phyloP scores from a whole-genome alignment of 2,329 filamentous ascomycete genomes.

The Gaeumannomyces sp. region DNA sequence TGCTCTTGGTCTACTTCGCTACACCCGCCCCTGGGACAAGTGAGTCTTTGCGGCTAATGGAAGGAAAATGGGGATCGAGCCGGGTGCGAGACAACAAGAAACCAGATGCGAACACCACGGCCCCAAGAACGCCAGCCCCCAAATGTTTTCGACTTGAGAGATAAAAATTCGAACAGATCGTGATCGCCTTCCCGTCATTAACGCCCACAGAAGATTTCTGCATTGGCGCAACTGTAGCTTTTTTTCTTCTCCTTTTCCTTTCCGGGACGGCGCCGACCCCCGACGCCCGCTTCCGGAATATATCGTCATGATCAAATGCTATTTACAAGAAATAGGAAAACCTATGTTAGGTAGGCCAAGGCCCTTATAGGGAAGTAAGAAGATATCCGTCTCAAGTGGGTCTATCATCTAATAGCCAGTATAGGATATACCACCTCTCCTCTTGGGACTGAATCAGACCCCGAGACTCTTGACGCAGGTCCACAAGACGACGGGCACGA shows the following conservation, averaged over 20 bases:
- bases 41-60: no score
- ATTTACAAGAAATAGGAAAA: not conserved
- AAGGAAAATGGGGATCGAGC: no score
- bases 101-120: not conserved
- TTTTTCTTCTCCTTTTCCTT: not conserved
- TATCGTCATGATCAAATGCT: not conserved
- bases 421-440: not conserved
- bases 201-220: not conserved
- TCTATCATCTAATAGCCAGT: not conserved
- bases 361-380: no score
- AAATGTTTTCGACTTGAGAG: not conserved
- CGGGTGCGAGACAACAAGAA: no score
- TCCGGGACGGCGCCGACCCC: no score
- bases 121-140: not conserved
- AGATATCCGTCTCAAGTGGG: no score
- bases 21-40: no score
- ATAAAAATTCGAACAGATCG: not conserved
- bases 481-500: constrained; percentile 92
- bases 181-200: not conserved
- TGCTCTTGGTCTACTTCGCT: no score
- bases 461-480: constrained; percentile 76
- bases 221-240: not conserved
- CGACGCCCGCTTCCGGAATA: not conserved
- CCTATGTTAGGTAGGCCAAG: no score
- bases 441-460: constrained; percentile 32